These are phyloP conservation scores for Heliamphora exappendiculata DNA, from an alignment of 148 eudicot species.

Conservation along the genomic window DNA sequence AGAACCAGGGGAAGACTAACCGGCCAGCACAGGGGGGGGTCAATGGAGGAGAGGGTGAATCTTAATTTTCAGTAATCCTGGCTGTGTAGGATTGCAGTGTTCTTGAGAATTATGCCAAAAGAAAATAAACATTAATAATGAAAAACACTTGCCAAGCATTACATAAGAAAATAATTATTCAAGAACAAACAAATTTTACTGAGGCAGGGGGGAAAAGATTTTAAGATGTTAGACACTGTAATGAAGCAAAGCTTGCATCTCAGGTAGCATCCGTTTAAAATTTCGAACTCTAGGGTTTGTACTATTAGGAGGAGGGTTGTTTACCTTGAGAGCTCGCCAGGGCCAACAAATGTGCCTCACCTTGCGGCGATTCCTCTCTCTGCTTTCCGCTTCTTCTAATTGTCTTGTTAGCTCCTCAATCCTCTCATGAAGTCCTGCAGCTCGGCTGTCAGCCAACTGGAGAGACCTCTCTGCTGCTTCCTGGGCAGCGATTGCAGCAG, in stretches of 20 bases:
- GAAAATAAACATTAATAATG: not conserved
- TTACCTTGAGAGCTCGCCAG: conserved; percentile 35
- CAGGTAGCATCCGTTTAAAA: conserved; percentile 36
- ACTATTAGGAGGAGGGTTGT: conserved; percentile 14
- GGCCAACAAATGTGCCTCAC: conserved; percentile 60
- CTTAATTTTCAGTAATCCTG: no score
- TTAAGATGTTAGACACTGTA: conserved; percentile 10
- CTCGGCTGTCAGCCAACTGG: conserved; percentile 55
- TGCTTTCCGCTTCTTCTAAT: conserved; percentile 41
- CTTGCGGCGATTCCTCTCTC: conserved; percentile 28
- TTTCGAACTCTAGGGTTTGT: conserved; percentile 17
- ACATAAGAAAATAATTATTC: not conserved
- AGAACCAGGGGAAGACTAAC: no score
- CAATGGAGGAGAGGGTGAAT: no score
- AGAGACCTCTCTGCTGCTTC: conserved; percentile 65
- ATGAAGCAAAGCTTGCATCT: conserved; percentile 56
- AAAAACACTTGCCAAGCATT: not conserved
- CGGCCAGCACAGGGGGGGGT: no score
- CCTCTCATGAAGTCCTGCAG: conserved; percentile 32
- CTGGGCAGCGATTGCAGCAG: conserved; percentile 65
- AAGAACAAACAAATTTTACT: not conserved
- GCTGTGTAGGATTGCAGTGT: no score
- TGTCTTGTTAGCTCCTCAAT: conserved; percentile 57
- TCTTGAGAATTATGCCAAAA: no score
- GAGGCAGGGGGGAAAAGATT: not conserved